Percentiles rank a stretch among this genome's conserved stretches.
Conservation (phyloP, 768 basidiomycete species). For the Trametes cingulata region DNA sequence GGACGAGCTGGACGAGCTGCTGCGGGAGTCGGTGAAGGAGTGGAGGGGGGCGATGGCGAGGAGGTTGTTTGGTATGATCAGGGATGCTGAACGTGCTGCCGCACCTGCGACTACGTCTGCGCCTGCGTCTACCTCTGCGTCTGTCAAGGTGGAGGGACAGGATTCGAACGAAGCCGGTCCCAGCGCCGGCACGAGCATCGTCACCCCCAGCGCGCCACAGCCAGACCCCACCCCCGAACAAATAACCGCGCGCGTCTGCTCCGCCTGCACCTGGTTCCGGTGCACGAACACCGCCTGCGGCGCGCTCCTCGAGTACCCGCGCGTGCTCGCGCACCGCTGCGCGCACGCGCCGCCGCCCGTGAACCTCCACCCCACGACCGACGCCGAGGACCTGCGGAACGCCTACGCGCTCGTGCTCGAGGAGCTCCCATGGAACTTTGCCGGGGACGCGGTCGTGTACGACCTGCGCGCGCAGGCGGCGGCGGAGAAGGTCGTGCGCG, state of each 20-base stretch:
- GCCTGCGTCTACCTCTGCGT: background rate
- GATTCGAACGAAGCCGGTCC: no score
- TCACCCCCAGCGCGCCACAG: background rate
- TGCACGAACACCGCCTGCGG: slow-evolving; percentile 5
- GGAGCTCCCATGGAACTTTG: slow-evolving; percentile 12
- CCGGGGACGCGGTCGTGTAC: background rate
- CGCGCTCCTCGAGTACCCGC: slow-evolving; percentile 8
- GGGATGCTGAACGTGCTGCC: background rate
- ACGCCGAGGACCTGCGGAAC: slow-evolving; percentile 12
- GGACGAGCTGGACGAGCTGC: background rate
- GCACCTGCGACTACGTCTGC: no score
- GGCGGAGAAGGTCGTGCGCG: background rate
- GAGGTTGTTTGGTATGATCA: background rate
- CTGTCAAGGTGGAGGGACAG: background rate
- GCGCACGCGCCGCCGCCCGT: background rate
- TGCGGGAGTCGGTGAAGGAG: background rate
- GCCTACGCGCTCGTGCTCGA: slow-evolving; percentile 8
- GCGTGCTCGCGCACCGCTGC: slow-evolving; percentile 12
- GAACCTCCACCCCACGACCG: background rate
- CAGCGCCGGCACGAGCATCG: background rate
- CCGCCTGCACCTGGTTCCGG: slow-evolving; percentile 13
- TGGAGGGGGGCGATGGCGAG: background rate
- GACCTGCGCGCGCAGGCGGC: background rate
- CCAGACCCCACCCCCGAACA: background rate
- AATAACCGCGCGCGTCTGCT: background rate